Percentiles rank a stretch among this genome's conserved stretches.
Conservation (phyloP, 2,329 filamentous ascomycete species). For the Claviceps sp. region DNA sequence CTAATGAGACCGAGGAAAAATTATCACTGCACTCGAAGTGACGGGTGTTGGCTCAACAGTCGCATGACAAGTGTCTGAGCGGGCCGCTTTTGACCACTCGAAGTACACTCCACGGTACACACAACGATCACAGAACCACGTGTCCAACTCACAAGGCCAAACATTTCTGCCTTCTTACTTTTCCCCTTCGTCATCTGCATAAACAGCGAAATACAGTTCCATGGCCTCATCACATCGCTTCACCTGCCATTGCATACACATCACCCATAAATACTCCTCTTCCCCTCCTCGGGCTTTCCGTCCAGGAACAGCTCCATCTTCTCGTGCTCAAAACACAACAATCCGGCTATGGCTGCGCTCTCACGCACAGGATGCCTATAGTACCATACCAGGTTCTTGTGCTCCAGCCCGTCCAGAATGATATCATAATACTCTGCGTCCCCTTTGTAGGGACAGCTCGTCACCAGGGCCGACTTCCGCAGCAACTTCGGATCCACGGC, state of each 20-base stretch:
- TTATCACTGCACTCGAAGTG: too few relatives aligned
- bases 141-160: too few relatives aligned
- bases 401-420: constrained; percentile 27
- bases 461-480: constrained; percentile 35
- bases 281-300: constrained; percentile 19
- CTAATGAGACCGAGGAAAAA: not conserved
- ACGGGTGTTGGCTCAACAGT: too few relatives aligned
- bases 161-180: not conserved
- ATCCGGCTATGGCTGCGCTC: constrained; percentile 38
- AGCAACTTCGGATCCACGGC: constrained; percentile 32
- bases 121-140: too few relatives aligned
- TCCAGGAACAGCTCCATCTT: constrained; percentile 50
- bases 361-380: constrained; percentile 45
- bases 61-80: too few relatives aligned
- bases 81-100: too few relatives aligned
- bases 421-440: constrained; percentile 49
- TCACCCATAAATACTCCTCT: constrained; percentile 3
- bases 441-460: constrained; percentile 55
- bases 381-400: constrained; percentile 47
- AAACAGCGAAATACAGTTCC: not conserved
- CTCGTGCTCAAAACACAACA: constrained; percentile 55
- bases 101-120: too few relatives aligned
- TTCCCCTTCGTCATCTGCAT: not conserved
- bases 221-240: not conserved
- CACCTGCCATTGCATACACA: not conserved